Evolutionary conservation across 768 basidiomycete species (phyloP).

Genomic region (Leucocoprinus birnbaumii): DNA sequence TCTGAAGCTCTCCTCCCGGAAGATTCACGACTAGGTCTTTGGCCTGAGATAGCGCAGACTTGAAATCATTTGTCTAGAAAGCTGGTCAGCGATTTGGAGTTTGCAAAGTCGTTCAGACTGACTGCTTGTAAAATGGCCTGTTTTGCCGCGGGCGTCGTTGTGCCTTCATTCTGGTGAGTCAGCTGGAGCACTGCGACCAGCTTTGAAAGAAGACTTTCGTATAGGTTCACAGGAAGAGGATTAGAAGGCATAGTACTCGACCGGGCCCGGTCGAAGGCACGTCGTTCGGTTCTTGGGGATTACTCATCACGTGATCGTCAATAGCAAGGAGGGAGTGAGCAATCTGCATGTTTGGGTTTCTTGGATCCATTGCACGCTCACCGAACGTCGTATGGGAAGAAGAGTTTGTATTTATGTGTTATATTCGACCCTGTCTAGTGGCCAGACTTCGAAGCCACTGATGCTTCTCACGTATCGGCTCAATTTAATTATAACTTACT

Average conservation of each 20-base stretch:
- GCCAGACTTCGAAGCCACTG: too few relatives aligned
- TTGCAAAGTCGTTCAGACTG: constrained; percentile 16
- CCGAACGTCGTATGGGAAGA: too few relatives aligned
- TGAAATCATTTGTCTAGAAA: constrained; percentile 71
- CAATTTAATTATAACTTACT: not conserved
- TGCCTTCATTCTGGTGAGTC: constrained; percentile 54
- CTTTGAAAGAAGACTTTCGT: constrained; percentile 56
- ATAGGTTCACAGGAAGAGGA: constrained; percentile 43
- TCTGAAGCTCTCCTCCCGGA: constrained; percentile 70
- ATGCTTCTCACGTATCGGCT: constrained; percentile 8
- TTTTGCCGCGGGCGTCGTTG: constrained; percentile 53
- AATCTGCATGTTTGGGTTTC: not conserved
- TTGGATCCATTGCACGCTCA: not conserved
- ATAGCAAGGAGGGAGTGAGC: not conserved
- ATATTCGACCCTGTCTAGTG: too few relatives aligned
- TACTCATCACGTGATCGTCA: constrained; percentile 5
- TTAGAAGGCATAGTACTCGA: constrained; percentile 29
- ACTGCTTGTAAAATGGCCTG: constrained; percentile 70
- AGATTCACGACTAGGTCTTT: constrained; percentile 55
- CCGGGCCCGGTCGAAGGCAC: not conserved
- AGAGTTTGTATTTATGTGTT: too few relatives aligned
- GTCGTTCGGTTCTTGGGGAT: not conserved
- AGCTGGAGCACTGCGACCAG: constrained; percentile 59
- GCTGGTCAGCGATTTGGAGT: not conserved
- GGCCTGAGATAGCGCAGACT: constrained; percentile 52